Base-by-base conservation (phyloP, 1,139 yeast species). In the Hyphopichia burtonii region DNA sequence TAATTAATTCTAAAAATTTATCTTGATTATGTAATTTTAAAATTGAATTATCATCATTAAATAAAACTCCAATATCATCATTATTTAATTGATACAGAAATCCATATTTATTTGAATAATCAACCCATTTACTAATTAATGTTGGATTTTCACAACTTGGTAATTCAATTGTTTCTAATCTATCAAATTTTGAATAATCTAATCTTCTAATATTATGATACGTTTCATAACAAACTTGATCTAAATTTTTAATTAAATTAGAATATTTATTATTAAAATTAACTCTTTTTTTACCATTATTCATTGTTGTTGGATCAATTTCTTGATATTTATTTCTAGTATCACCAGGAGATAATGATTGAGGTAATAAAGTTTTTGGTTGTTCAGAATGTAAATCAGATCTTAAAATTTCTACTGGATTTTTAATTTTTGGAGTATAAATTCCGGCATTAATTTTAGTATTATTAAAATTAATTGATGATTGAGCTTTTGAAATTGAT, bases 121-220 rank as follows among this genome's bases (percentile, higher is more conserved):
- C 99, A 25, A 94, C 99, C 99, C 99, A 94, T 61, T 91, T 91
- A 49, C 95, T 86, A 39, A 93, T 84, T 48, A 88, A 80, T 14
- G 84, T 77, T 12, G 93, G 93, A 49, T 80, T 79, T 52, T 77
- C 83, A 51, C 79, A 73, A 18, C 65, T 58, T 36, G 77, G 77
- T 42, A 71, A 65, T 50, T 68, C 76, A 41, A 59, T 51, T 7
- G 64, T 52, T 40, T 66, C 71, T n/a, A 66, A 52, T 36, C 57
- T 59, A 18, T 61, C 68, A 45, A 69, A 60, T 40, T 62, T 58
- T 35, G 66, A 54, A 43, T 59, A 56, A 43, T 71, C 73, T 43
- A 73, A 61, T 46, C 71, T 62, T 47, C 71, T 61, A 63, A 74
- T 71, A 46, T 68, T 72, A 45, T 64, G 64, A 48, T 62, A 71